Conservation (phyloP, 2,329 filamentous ascomycete genomes). For the Arthroderma sp. region DNA sequence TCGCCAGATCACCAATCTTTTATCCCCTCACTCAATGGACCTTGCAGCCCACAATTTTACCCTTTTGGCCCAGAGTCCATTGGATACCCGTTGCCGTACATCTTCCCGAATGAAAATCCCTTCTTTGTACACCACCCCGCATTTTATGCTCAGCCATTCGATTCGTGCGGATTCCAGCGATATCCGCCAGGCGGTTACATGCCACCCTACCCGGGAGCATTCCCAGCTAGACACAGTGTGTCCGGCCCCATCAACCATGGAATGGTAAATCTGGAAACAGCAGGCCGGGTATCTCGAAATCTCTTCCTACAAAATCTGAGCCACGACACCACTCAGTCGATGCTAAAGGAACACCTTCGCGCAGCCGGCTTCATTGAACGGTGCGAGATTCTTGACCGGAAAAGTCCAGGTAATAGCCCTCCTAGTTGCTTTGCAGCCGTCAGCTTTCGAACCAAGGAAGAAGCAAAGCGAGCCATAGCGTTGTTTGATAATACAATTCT, state of each 20-base stretch:
- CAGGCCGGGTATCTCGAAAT: slow-evolving; percentile 6
- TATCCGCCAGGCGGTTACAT: slow-evolving; percentile 16
- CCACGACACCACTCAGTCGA: slow-evolving; percentile 16
- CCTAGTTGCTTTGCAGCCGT: slow-evolving; percentile 17
- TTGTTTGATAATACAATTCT: slow-evolving; percentile 23
- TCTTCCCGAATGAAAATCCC: slow-evolving; percentile 9
- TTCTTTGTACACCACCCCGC: slow-evolving; percentile 18
- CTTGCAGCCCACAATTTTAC: slow-evolving; percentile 6
- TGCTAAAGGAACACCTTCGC: slow-evolving; percentile 19
- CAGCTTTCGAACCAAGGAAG: slow-evolving; percentile 21
- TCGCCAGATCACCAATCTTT: slow-evolving; percentile 9
- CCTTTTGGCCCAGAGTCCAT: slow-evolving; percentile 8
- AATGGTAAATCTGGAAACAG: not conserved
- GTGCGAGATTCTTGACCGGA: slow-evolving; percentile 19
- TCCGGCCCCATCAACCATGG: slow-evolving; percentile 9
- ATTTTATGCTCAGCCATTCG: slow-evolving; percentile 18
- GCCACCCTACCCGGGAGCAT: slow-evolving; percentile 8
- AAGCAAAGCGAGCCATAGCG: slow-evolving; percentile 22
- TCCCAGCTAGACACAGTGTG: slow-evolving; percentile 5
- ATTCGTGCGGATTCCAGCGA: slow-evolving; percentile 17
- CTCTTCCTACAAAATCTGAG: slow-evolving; percentile 19
- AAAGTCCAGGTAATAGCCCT: slow-evolving; percentile 10
- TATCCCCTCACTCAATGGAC: slow-evolving; percentile 1
- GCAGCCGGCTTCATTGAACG: slow-evolving; percentile 19
- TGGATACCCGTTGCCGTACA: slow-evolving; percentile 9